phyloP scores from a whole-genome alignment of 2,329 filamentous ascomycete species.

The Sclerotinia minor region DNA sequence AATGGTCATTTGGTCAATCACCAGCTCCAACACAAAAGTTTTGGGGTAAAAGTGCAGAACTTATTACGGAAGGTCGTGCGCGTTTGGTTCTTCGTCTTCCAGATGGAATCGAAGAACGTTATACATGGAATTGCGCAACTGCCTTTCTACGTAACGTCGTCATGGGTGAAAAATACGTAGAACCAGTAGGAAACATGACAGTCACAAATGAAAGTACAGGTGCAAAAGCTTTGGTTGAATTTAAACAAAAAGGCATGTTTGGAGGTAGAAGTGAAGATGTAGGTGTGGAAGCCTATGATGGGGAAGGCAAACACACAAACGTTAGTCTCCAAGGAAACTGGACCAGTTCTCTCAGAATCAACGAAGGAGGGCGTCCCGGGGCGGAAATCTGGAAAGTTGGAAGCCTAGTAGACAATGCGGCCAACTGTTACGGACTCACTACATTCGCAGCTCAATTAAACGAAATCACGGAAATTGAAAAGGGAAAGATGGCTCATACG shows the following conservation, averaged over 20 bases:
- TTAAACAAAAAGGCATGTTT: slow-evolving; percentile 96
- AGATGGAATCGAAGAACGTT: slow-evolving; percentile 74
- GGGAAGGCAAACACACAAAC: slow-evolving; percentile 64
- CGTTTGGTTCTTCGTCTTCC: slow-evolving; percentile 68
- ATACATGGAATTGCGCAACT: slow-evolving; percentile 85
- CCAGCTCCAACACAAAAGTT: slow-evolving; percentile 93
- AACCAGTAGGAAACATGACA: slow-evolving; percentile 88
- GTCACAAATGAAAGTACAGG: slow-evolving; percentile 82
- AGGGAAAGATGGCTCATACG: slow-evolving; percentile 71
- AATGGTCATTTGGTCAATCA: slow-evolving; percentile 86
- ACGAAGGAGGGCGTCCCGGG: slow-evolving; percentile 61
- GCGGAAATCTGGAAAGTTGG: slow-evolving; percentile 78
- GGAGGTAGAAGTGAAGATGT: slow-evolving; percentile 92
- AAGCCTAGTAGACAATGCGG: slow-evolving; percentile 72
- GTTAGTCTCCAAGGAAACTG: slow-evolving; percentile 78
- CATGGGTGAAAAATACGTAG: slow-evolving; percentile 96
- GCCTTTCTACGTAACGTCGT: slow-evolving; percentile 95
- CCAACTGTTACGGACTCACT: slow-evolving; percentile 84
- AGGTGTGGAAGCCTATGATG: slow-evolving; percentile 68
- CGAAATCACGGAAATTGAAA: slow-evolving; percentile 79
- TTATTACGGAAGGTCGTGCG: slow-evolving; percentile 87
- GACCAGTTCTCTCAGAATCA: slow-evolving; percentile 71
- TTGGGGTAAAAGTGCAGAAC: slow-evolving; percentile 95
- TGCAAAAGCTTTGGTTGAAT: slow-evolving; percentile 81
- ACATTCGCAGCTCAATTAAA: slow-evolving; percentile 84